These are phyloP conservation scores for Kuraishia floccosa DNA, from an alignment of 805 yeast species.

Conservation along the genomic window DNA sequence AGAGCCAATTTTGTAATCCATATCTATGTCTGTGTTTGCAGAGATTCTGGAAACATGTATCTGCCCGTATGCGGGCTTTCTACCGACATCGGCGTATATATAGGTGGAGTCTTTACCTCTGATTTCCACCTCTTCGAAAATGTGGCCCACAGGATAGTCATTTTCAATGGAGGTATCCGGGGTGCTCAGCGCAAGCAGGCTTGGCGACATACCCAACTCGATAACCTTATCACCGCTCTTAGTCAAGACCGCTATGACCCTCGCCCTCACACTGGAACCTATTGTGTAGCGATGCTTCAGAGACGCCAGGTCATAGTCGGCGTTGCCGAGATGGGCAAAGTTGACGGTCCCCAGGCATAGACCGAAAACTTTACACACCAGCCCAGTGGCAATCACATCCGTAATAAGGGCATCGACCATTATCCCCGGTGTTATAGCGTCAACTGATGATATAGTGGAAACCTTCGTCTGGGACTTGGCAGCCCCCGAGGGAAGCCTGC, in stretches of 20 bases:
- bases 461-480: slow-evolving; percentile 35
- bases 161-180: slow-evolving; percentile 8
- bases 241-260: slow-evolving; percentile 49
- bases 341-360: slow-evolving; percentile 62
- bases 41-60: slow-evolving; percentile 69
- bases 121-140: slow-evolving; percentile 46
- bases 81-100: slow-evolving; percentile 46
- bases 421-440: slow-evolving; percentile 80
- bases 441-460: slow-evolving; percentile 56
- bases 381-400: slow-evolving; percentile 48
- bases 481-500: slow-evolving; percentile 33
- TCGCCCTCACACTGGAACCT: slow-evolving; percentile 59
- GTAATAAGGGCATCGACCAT: slow-evolving; percentile 63
- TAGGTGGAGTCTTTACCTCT: slow-evolving; percentile 47
- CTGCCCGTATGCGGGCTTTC: slow-evolving; percentile 46
- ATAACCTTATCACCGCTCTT: slow-evolving; percentile 43
- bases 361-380: slow-evolving; percentile 66
- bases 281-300: slow-evolving; percentile 53
- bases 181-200: slow-evolving; percentile 25
- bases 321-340: slow-evolving; percentile 49
- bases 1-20: slow-evolving; percentile 50
- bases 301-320: slow-evolving; percentile 24
- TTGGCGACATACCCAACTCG: slow-evolving; percentile 52
- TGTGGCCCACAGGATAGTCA: slow-evolving; percentile 67
- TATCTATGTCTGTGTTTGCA: slow-evolving; percentile 28